These are phyloP conservation scores for Ustilago bromivora DNA, from an alignment of 1,284 basidiomycete genomes.

Conservation along the genomic window DNA sequence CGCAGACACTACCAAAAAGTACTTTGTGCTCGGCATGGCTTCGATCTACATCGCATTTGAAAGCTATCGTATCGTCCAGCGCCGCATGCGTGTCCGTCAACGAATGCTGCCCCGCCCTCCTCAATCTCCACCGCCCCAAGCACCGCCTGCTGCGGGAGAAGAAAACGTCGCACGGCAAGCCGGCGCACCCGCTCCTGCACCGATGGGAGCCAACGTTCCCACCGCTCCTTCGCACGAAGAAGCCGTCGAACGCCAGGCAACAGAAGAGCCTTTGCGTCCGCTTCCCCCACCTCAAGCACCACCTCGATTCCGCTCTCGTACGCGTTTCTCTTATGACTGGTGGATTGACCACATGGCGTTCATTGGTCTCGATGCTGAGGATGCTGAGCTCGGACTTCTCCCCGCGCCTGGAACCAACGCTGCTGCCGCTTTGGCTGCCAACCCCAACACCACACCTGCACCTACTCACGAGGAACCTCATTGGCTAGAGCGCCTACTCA, in stretches of 20 bases:
- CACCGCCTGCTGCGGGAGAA: not conserved
- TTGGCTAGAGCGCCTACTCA: slow-evolving; percentile 3
- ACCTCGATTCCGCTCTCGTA: slow-evolving; percentile 11
- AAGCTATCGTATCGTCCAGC: slow-evolving; percentile 38
- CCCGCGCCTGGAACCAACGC: slow-evolving; percentile 6
- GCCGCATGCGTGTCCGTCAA: slow-evolving; percentile 30
- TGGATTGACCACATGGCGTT: slow-evolving; percentile 52
- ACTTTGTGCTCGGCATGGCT: slow-evolving; percentile 43
- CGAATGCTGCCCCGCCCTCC: slow-evolving; percentile 6
- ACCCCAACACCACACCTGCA: not conserved
- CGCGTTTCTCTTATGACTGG: slow-evolving; percentile 35
- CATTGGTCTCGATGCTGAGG: slow-evolving; percentile 48
- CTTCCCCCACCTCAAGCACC: slow-evolving; percentile 41
- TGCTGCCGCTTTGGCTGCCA: slow-evolving; percentile 2
- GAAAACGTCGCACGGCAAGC: not conserved
- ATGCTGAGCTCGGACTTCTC: slow-evolving; percentile 46
- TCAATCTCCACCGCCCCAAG: not conserved
- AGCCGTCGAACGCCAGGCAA: slow-evolving; percentile 17
- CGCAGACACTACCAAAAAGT: slow-evolving; percentile 43
- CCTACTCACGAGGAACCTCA: not conserved
- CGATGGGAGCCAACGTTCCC: slow-evolving; percentile 32
- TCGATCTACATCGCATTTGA: slow-evolving; percentile 45
- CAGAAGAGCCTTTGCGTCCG: slow-evolving; percentile 23
- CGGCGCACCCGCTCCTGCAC: not conserved
- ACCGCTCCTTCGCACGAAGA: slow-evolving; percentile 24